Conservation (phyloP, 2,329 filamentous ascomycete genomes). For the Fusarium sp. region DNA sequence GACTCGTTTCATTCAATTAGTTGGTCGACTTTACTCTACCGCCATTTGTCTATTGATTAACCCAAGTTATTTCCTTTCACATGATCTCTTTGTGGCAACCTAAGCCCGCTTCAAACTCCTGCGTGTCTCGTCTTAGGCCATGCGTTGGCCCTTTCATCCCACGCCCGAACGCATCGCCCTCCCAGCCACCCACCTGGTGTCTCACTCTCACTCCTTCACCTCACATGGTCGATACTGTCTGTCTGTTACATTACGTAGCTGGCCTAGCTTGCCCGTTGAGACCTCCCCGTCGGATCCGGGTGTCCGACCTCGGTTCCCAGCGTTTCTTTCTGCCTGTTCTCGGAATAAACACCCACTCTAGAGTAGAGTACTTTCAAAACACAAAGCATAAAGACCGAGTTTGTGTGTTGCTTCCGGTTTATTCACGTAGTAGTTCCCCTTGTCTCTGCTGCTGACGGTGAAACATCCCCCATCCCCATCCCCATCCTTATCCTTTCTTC, state of each 20-base stretch:
- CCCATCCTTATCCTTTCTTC: too few species aligned
- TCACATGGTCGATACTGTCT: conserved; percentile 8
- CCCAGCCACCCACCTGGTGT: conserved; percentile 39
- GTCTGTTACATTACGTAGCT: not conserved
- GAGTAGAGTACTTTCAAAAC: conserved; percentile 3
- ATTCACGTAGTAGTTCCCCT: not conserved
- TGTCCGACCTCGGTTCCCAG: conserved; percentile 12
- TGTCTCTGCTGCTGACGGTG: conserved; percentile 2
- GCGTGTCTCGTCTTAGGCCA: conserved; percentile 35
- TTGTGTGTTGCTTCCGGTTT: conserved; percentile 13
- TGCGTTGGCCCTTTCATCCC: conserved; percentile 32
- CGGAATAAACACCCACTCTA: not conserved
- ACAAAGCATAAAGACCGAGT: conserved; percentile 17
- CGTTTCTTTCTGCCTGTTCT: conserved; percentile 4
- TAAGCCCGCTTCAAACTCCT: conserved; percentile 32
- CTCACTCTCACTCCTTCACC: conserved; percentile 23
- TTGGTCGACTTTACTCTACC: not conserved
- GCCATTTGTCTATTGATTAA: not conserved
- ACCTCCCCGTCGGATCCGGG: not conserved
- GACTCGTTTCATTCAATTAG: not conserved
- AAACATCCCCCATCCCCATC: conserved; percentile 16
- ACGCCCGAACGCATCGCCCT: conserved; percentile 20
- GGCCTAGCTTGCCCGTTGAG: not conserved
- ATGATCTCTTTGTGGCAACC: conserved; percentile 37
- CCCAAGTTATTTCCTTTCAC: conserved; percentile 23